Evolutionary conservation across 2,329 filamentous ascomycete species (phyloP), one percentile per base, ranked within the genome.

Genomic region (Fusarium sororula): DNA sequence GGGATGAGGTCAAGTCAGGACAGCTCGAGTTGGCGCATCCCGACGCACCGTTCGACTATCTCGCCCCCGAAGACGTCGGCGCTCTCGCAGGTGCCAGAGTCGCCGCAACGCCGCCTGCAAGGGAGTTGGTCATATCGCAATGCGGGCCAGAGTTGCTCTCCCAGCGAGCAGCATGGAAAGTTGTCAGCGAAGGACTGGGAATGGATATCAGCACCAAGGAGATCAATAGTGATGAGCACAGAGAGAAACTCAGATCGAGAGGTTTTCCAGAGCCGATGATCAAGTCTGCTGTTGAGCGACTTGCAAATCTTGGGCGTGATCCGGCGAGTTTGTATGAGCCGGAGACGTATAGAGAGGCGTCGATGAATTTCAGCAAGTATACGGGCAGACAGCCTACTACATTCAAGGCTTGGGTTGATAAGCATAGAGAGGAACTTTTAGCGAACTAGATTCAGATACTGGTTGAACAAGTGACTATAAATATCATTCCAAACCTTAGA

Each of bases 31-130:
- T 59, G 18, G 54, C 53, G 6, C 38, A 58, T 4, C 63, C 58
- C 3, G 57, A 56, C 2, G 54, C 68, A 12, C 32, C 51, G 1
- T 67, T 62, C 15, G 69, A 72, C 9, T 72, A 72, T 18, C 54
- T 72, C 6, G 69, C 69, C 2, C 68, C 69, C 11, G 68, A 72
- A 11, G 69, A 72, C 6, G 45, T 72, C 8, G 69, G 63, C 1
- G 28, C 24, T 5, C 53, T 72, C 7, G 45, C 66, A 15, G 69
- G 69, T 5, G 54, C 58, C 5, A 35, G 35, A n/a, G 39, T 72
- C 0, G 37, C 26, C 4, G 53, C 26, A 2, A 7, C 17, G 1
- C 53, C 65, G 3, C 22, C 53, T 0, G n/a, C 53, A 2, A 14
- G 11, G 0, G 44, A 61, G 4, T 14, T 56, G 1, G 17, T 72